Conservation (phyloP, 495 filamentous ascomycete species). For the Talaromyces wortmannii region DNA sequence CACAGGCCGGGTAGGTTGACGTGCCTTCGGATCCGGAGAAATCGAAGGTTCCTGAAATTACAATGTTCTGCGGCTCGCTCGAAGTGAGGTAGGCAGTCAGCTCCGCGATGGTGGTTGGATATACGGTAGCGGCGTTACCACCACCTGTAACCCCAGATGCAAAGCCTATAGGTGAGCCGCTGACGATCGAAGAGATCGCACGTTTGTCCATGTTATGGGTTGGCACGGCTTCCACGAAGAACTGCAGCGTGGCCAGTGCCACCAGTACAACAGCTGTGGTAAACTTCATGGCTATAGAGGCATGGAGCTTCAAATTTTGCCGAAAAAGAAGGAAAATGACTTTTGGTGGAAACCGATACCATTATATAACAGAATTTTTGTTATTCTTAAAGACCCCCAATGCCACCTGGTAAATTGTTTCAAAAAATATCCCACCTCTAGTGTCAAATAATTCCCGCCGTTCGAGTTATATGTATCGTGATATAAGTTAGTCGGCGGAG, state of each 20-base stretch:
- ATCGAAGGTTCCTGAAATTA: slow-evolving; percentile 41
- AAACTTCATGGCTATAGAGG: neutral
- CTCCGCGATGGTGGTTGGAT: slow-evolving; percentile 32
- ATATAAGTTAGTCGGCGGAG: too few relatives aligned
- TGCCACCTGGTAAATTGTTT: too few relatives aligned
- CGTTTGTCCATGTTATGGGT: neutral
- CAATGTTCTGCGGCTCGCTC: slow-evolving; percentile 36
- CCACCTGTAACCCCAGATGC: slow-evolving; percentile 43
- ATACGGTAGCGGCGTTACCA: slow-evolving; percentile 34
- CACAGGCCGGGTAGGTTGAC: slow-evolving; percentile 17
- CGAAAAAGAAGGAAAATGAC: too few relatives aligned
- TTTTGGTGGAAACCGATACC: too few relatives aligned
- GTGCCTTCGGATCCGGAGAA: slow-evolving; percentile 34
- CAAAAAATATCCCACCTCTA: too few relatives aligned
- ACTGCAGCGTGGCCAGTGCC: neutral
- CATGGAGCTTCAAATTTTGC: too few relatives aligned
- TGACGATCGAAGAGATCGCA: slow-evolving; percentile 9
- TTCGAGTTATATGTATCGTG: too few relatives aligned
- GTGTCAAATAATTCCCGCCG: too few relatives aligned
- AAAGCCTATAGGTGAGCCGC: slow-evolving; percentile 37
- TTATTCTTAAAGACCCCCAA: too few relatives aligned
- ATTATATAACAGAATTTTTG: too few relatives aligned
- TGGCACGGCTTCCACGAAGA: neutral
- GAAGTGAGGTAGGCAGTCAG: slow-evolving; percentile 26
- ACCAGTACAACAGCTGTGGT: neutral